phyloP scores from a whole-genome alignment of 2,329 filamentous ascomycete species.

The Talaromyces sp. region DNA sequence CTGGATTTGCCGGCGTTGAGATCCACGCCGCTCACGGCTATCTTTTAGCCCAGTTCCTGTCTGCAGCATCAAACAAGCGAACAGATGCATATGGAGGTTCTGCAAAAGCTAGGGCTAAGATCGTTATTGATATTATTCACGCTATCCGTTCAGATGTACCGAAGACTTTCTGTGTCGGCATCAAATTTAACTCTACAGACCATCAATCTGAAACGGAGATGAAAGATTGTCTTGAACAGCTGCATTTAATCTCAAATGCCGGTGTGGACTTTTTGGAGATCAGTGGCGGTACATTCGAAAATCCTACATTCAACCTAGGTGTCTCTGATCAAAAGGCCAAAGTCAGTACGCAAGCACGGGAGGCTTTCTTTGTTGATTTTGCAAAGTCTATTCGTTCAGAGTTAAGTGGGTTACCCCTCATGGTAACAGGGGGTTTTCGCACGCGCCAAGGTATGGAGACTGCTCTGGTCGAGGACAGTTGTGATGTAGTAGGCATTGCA shows the following conservation, averaged over 20 bases:
- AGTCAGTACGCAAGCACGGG: constrained; percentile 48
- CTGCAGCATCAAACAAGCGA: constrained; percentile 41
- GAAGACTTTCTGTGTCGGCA: constrained; percentile 39
- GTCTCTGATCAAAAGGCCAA: not conserved
- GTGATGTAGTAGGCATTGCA: constrained; percentile 47
- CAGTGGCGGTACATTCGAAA: constrained; percentile 56
- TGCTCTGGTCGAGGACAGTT: constrained; percentile 43
- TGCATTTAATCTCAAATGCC: constrained; percentile 39
- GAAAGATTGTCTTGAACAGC: constrained; percentile 52
- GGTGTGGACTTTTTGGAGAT: constrained; percentile 62
- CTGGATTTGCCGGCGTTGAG: constrained; percentile 50
- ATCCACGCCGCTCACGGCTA: constrained; percentile 52
- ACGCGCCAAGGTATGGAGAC: constrained; percentile 47
- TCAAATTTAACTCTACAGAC: constrained; percentile 46
- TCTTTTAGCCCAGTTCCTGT: constrained; percentile 35
- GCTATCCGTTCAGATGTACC: constrained; percentile 40
- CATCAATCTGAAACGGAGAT: constrained; percentile 28
- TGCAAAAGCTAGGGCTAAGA: constrained; percentile 39
- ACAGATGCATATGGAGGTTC: constrained; percentile 47
- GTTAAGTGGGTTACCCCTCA: constrained; percentile 43
- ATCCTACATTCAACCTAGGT: constrained; percentile 30
- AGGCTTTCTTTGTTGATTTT: constrained; percentile 66
- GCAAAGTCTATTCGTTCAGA: constrained; percentile 46
- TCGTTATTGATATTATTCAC: constrained; percentile 42
- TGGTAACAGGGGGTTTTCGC: constrained; percentile 62